phyloP scores from a whole-genome alignment of 73 alveolate genomes.

The Effrenium voratum region DNA sequence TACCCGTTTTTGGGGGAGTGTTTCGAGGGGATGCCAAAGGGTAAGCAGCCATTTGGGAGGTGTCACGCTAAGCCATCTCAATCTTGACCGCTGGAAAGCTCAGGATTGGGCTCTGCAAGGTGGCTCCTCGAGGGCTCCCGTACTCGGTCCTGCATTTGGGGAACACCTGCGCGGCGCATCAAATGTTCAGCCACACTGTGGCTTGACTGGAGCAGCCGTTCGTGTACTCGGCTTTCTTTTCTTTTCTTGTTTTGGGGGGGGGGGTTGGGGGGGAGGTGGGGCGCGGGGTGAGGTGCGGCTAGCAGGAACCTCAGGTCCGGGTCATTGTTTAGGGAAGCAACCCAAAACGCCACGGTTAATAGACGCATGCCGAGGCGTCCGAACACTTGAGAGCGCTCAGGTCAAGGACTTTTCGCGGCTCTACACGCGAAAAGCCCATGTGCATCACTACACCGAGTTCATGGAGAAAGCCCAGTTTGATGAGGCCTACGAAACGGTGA shows the following conservation, averaged over 20 bases:
- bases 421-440: slow-evolving; percentile 98
- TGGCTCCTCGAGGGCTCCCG: slow-evolving; percentile 98
- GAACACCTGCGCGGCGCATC: slow-evolving; percentile 95
- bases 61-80: no score
- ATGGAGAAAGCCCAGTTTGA: slow-evolving; percentile 96
- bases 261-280: no score
- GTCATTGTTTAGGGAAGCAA: no score
- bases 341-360: background rate
- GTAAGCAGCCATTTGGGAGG: no score
- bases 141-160: slow-evolving; percentile 98
- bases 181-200: slow-evolving; percentile 89
- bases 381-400: no score
- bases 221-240: background rate
- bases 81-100: background rate
- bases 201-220: background rate
- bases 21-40: no score
- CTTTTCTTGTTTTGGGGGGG: no score
- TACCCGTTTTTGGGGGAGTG: no score
- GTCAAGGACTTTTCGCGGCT: slow-evolving; percentile 96
- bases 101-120: slow-evolving; percentile 98
- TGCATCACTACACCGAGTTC: slow-evolving; percentile 98
- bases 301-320: no score
- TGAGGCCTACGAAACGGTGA: slow-evolving; percentile 78
- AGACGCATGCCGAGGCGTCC: background rate
- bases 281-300: no score